These are phyloP conservation scores for Termitomyces eurrhizus DNA, from an alignment of 768 basidiomycete species.

Conservation along the genomic window DNA sequence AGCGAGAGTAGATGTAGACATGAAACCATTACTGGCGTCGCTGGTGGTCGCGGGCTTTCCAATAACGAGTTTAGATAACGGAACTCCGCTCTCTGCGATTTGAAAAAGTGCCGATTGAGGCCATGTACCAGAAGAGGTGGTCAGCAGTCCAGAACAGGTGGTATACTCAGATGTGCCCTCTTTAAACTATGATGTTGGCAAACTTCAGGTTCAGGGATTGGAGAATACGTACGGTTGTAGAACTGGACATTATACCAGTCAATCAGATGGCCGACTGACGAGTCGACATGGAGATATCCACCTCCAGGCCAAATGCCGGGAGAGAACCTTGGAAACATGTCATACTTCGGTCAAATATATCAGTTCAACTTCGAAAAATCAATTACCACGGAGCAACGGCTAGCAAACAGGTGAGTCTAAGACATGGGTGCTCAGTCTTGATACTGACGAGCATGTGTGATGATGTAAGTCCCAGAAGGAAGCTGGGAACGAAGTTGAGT, in stretches of 20 bases:
- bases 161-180: conserved; percentile 64
- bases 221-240: conserved; percentile 37
- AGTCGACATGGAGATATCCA: conserved; percentile 53
- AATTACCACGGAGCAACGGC: conserved; percentile 47
- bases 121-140: conserved; percentile 53
- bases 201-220: background rate
- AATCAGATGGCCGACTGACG: conserved; percentile 50
- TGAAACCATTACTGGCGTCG: conserved; percentile 61
- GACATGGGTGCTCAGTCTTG: no score
- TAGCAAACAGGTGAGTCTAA: conserved; percentile 13
- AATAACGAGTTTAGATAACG: conserved; percentile 64
- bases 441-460: conserved; percentile 54
- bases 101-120: conserved; percentile 60
- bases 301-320: conserved; percentile 40
- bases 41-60: conserved; percentile 59
- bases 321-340: conserved; percentile 33
- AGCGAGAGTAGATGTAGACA: conserved; percentile 52
- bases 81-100: conserved; percentile 54
- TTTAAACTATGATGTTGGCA: conserved; percentile 21
- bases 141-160: conserved; percentile 57
- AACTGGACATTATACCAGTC: conserved; percentile 63
- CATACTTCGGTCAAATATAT: background rate
- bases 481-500: conserved; percentile 44
- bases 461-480: conserved; percentile 44
- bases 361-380: background rate